Evolutionary conservation across 192 early-diverging fungal genomes (phyloP), one percentile per base, ranked within the genome.

Genomic region (Coemansia sp.): DNA sequence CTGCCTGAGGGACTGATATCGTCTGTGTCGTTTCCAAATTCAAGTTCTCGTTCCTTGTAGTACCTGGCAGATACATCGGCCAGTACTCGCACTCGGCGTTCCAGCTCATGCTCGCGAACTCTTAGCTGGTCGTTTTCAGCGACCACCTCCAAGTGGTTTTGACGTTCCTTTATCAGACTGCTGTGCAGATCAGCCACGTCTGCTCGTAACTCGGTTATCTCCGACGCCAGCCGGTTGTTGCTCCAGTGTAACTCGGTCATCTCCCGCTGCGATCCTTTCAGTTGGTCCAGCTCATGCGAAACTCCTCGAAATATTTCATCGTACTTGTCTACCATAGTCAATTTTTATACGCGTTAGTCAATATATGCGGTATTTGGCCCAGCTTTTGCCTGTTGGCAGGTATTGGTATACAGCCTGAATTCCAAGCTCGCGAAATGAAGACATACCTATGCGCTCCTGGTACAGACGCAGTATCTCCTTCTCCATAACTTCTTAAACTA

Each of bases 371-470:
- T n/a, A n/a, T 45, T 45, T n/a, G 41, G 41, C 41, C 41, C 11
- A 10, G 41, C 41, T 45, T n/a, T 45, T 3, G 41, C 14, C 41
- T 16, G 14, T 5, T 45, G 37, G 3, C 41, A 45, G 41, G 14
- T 22, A 17, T 17, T 19, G 19, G n/a, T 49, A 19, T 17, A 19
- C 14, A 41, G 14, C 41, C 16, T 12, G 16, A n/a, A 45, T 45
- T 45, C 41, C 31, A 35, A 35, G 31, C 31, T 35, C 31, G 5
- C 27, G 5, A 35, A 45, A 45, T 49, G 1, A 21, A 49, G 19
- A 60, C 61, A 6, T 73, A 73, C 76, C 76, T 79, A 79, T 79
- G 64, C 76, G 76, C 22, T 79, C 76, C 47, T 79, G 76, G 37
- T 79, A 79, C 22, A 79, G 71, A 21, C 67, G 67, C 16, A 79